Base-by-base conservation (phyloP, 2,329 filamentous ascomycete genomes). In the Claviceps africana region DNA sequence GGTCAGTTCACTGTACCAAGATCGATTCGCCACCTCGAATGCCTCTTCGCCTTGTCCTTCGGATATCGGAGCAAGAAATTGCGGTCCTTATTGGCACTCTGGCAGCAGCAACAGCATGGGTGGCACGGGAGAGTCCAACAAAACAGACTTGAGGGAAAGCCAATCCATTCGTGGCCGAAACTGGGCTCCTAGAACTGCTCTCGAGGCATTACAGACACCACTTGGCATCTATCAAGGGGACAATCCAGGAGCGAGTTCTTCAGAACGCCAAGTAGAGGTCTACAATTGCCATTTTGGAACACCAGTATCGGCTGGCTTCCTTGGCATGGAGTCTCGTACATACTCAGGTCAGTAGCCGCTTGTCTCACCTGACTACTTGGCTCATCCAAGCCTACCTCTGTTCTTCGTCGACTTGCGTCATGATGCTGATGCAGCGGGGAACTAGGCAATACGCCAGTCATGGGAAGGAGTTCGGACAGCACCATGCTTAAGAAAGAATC, bases 21-120 rank as follows among this genome's bases (percentile, higher is more conserved):
- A 82, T 51, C 72, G 78, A 52, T 81, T 78, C 52, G 68, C 70
- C 50, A 79, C 78, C 51, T 79, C 78, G 57, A 66, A 70, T 15
- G 70, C 67, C 51, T 74, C 77, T 56, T 63, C 77, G 43, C 66
- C 73, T 11, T 66, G 67, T 40, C 70, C 75, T 3, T 61, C 78
- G 57, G 71, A 72, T 52, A 25, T 54, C 10, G 54, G 33, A 31
- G 47, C 40, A 21, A 48, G 44, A 9, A n/a, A 39, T 28, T 39
- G 31, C 11, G 35, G 30, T 30, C 11, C 53, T 28, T 55, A 49
- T 30, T 53, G 53, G 51, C 40, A 48, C 11, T 40, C 53, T 7
- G 33, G 48, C 7, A 47, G 33, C 30, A 42, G 43, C 30, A 45
- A 43, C 8, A 49, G 21, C 48, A 49, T 53, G 31, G 49, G 50